A percentile compares a stretch with the other conserved stretches of the same genome.
These are phyloP conservation scores for Lentinula novae-zelandiae DNA, from an alignment of 1,284 basidiomycete species.

Conservation along the genomic window DNA sequence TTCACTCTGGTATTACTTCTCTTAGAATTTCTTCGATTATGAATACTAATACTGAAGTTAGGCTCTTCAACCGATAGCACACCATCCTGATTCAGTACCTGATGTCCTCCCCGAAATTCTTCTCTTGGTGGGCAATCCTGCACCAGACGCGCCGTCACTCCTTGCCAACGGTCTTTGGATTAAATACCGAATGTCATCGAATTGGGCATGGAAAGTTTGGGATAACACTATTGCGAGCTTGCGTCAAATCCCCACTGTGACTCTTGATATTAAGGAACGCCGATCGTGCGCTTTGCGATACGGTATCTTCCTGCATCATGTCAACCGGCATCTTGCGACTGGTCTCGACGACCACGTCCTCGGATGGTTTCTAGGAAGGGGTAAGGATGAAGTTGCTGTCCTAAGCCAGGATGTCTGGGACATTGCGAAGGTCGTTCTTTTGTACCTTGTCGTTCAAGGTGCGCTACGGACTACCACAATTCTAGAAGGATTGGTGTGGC, in stretches of 20 bases:
- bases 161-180: constrained; percentile 78
- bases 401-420: constrained; percentile 63
- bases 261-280: constrained; percentile 40
- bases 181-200: constrained; percentile 63
- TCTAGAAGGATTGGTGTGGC: constrained; percentile 68
- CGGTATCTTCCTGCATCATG: constrained; percentile 61
- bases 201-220: constrained; percentile 80
- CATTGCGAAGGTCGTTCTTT: constrained; percentile 54
- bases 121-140: constrained; percentile 52
- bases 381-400: constrained; percentile 55
- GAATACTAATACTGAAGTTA: constrained; percentile 16
- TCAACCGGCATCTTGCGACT: constrained; percentile 69
- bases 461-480: constrained; percentile 69
- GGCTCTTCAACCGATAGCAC: constrained; percentile 43
- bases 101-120: constrained; percentile 64
- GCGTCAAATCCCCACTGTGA: constrained; percentile 58
- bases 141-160: constrained; percentile 55
- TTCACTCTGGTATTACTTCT: constrained; percentile 53
- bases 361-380: constrained; percentile 64
- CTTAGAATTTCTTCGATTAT: background rate
- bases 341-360: constrained; percentile 67
- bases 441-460: constrained; percentile 64
- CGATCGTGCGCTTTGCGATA: constrained; percentile 58
- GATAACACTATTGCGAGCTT: constrained; percentile 71
- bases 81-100: constrained; percentile 50